Base-by-base conservation (phyloP, 1,284 basidiomycete species). In the Boletus mariae region DNA sequence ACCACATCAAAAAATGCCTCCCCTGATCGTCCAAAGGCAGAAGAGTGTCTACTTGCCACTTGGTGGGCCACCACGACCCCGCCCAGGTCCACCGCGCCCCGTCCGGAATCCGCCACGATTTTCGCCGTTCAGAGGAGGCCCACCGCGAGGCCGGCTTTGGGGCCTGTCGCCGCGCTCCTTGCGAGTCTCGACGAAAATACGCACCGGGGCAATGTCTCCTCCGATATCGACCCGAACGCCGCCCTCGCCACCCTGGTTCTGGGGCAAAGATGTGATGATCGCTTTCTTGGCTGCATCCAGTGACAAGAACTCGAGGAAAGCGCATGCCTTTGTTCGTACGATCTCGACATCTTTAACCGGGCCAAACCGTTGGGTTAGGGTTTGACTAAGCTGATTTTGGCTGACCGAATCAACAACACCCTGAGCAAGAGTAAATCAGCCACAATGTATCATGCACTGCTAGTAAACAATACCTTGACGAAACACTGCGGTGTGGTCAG, bases 321-420 rank as follows among this genome's bases (percentile, higher is more conserved):
- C 96, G 67, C 94, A 98, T 0, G 91, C 92, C 72, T 94, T 96
- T 68, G 66, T 67, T 58, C 90, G 87, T 47, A 97, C 87, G 61
- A 98, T 87, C 71, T 98, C 94, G 46, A 94, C 74, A 47, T 94
- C 92, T 71, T 90, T 92, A 66, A 97, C 80, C 4, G 86, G 79
- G 5, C 95, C 95, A 70, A 98, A 98, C 45, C 85, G 84, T 34
- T 75, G 64, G 5, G 77, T 75, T 28, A 98, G 81, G 10, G 78
- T 74, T 25, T 73, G 72, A 46, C 72, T 76, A 32, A 98, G 79
- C 1, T 80, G 75, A 17, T 72, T 62, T 50, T 85, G 80, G 53
- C 84, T 77, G 41, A 98, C 78, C 25, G 80, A 75, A 59, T 96
- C 92, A n/a, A 81, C 77, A 1, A 92, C 85, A 59, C 85, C 84